Percentiles rank a stretch among this genome's conserved stretches.
phyloP scores from a whole-genome alignment of 2,329 filamentous ascomycete species.

The Cladosporium sp. region DNA sequence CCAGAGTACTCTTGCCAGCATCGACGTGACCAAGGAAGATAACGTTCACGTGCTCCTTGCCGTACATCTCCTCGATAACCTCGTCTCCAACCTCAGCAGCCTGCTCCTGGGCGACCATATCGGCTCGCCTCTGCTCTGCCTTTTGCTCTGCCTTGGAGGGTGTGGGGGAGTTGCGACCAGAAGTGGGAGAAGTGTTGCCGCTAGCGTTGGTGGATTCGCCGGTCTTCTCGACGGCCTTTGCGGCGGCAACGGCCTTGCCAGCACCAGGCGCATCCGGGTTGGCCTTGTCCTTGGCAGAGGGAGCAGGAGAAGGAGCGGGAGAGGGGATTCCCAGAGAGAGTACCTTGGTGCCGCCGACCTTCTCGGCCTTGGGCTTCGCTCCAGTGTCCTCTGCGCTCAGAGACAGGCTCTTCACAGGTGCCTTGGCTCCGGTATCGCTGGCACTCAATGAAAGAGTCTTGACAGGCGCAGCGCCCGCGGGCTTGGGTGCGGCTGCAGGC shows the following conservation, averaged over 20 bases:
- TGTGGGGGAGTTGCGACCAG: slow-evolving; percentile 72
- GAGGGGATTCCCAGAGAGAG: slow-evolving; percentile 55
- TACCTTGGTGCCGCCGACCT: slow-evolving; percentile 59
- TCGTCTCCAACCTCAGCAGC: slow-evolving; percentile 72
- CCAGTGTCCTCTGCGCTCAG: slow-evolving; percentile 46
- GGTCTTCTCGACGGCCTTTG: slow-evolving; percentile 88
- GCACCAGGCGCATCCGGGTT: slow-evolving; percentile 54
- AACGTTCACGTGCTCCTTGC: slow-evolving; percentile 89
- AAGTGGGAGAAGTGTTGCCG: slow-evolving; percentile 75
- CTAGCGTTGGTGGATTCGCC: slow-evolving; percentile 60
- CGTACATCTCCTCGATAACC: slow-evolving; percentile 90
- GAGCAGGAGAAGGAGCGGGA: slow-evolving; percentile 40
- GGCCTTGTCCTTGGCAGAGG: slow-evolving; percentile 45
- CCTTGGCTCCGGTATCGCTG: slow-evolving; percentile 54
- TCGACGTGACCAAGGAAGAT: slow-evolving; percentile 99
- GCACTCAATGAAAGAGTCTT: slow-evolving; percentile 47
- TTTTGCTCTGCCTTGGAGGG: slow-evolving; percentile 49
- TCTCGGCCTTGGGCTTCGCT: slow-evolving; percentile 53
- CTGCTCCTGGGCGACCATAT: slow-evolving; percentile 80
- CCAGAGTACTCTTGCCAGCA: slow-evolving; percentile 93
- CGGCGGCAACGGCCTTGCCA: slow-evolving; percentile 76
- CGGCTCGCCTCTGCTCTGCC: slow-evolving; percentile 61
- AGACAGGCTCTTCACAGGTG: slow-evolving; percentile 56
- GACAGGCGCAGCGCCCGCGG: slow-evolving; percentile 44
- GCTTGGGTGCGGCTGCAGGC: slow-evolving; percentile 41